Conservation (phyloP, 2,329 filamentous ascomycete genomes). For the Fonsecaea monophora region DNA sequence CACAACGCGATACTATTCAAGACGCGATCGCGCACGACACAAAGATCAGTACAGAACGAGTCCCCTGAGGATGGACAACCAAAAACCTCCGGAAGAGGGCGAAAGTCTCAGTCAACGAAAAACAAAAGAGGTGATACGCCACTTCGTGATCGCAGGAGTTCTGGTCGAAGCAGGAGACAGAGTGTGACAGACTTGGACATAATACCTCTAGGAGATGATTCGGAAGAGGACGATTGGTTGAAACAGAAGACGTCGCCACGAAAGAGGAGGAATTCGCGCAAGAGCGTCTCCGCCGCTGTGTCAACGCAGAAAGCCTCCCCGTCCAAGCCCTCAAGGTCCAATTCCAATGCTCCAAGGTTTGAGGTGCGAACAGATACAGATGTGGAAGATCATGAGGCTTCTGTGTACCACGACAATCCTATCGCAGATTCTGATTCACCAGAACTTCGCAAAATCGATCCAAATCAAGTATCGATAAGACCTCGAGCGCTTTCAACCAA, state of each 20-base stretch:
- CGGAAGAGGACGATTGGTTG: slow-evolving; percentile 38
- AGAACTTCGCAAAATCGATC: slow-evolving; percentile 35
- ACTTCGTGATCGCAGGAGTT: slow-evolving; percentile 19
- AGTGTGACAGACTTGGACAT: slow-evolving; percentile 40
- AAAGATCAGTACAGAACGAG: slow-evolving; percentile 50
- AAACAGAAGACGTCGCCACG: slow-evolving; percentile 35
- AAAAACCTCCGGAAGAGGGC: slow-evolving; percentile 11
- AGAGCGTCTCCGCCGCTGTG: slow-evolving; percentile 9
- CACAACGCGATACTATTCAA: slow-evolving; percentile 35
- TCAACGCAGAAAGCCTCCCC: slow-evolving; percentile 7
- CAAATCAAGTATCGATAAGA: slow-evolving; percentile 35
- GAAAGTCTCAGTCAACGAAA: slow-evolving; percentile 17
- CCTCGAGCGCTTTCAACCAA: slow-evolving; percentile 29
- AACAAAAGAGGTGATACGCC: slow-evolving; percentile 35
- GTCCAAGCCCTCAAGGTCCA: slow-evolving; percentile 3
- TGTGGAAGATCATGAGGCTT: slow-evolving; percentile 18
- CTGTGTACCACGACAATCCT: slow-evolving; percentile 9
- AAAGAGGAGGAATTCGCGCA: slow-evolving; percentile 30
- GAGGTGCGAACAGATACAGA: slow-evolving; percentile 34
- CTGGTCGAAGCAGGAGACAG: slow-evolving; percentile 32
- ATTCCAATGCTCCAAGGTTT: slow-evolving; percentile 11
- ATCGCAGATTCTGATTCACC: slow-evolving; percentile 17
- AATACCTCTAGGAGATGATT: slow-evolving; percentile 39
- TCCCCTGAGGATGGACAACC: slow-evolving; percentile 13
- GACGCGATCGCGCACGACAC: slow-evolving; percentile 46